Percentiles rank a stretch among this genome's conserved stretches.
Conservation (phyloP, 2,329 filamentous ascomycete species). For the Paraconiothyrium sp. region DNA sequence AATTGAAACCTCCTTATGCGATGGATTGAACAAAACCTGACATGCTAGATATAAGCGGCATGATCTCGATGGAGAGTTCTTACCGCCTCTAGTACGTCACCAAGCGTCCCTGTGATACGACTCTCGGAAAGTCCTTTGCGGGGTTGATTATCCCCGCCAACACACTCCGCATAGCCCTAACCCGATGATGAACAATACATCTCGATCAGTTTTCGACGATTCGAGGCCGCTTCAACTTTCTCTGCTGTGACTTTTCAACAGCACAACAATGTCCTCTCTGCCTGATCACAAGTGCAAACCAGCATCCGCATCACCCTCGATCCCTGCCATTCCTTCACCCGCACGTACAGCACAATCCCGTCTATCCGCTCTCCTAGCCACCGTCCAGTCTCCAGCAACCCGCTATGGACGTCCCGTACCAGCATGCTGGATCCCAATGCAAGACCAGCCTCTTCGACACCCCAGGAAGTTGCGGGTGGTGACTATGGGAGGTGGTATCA, state of each 20-base stretch:
- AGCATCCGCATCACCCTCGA: not conserved
- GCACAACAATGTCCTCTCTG: not conserved
- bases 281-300: not conserved
- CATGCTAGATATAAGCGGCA: no score
- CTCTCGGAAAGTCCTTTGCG: not conserved
- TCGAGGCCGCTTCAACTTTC: not conserved
- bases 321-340: slow-evolving; percentile 11
- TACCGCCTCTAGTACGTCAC: not conserved
- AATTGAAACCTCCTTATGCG: no score
- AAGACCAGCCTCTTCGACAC: slow-evolving; percentile 41
- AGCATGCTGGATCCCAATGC: slow-evolving; percentile 43
- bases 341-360: slow-evolving; percentile 14
- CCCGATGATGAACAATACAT: not conserved
- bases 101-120: not conserved
- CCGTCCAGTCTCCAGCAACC: slow-evolving; percentile 24
- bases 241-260: not conserved
- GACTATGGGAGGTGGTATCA: slow-evolving; percentile 46
- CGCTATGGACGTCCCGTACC: slow-evolving; percentile 38
- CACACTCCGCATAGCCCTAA: not conserved
- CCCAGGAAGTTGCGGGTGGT: slow-evolving; percentile 32
- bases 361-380: slow-evolving; percentile 12
- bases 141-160: not conserved
- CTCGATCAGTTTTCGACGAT: not conserved
- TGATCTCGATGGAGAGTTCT: not conserved
- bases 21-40: no score